Evolutionary conservation across 2,329 filamentous ascomycete species (phyloP).

Genomic region (Epichloe baconii): DNA sequence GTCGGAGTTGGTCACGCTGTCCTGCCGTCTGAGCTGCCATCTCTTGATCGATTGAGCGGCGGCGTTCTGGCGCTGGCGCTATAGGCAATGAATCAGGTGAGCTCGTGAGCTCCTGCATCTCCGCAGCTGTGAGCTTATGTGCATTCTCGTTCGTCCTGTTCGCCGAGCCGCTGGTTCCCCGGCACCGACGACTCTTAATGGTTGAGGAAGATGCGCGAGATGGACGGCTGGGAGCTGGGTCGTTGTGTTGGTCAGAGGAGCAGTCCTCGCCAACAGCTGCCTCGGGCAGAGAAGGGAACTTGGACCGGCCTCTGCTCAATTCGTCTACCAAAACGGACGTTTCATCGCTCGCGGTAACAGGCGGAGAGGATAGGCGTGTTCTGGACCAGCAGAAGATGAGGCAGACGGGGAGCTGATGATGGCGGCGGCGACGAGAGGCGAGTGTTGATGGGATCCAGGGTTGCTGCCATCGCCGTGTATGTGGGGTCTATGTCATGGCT

Average conservation of each 20-base stretch:
- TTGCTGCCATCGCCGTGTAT: constrained; percentile 12
- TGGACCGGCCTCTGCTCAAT: constrained; percentile 4
- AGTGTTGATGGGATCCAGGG: constrained; percentile 12
- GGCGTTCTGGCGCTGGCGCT: constrained; percentile 25
- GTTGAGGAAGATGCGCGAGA: not conserved
- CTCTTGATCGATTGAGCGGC: constrained; percentile 20
- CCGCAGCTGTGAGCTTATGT: constrained; percentile 41
- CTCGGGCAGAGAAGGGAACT: not conserved
- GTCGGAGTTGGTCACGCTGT: constrained; percentile 12
- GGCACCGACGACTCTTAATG: constrained; percentile 8
- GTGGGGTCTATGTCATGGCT: constrained; percentile 1
- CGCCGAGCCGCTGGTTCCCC: constrained; percentile 18
- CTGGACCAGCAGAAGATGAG: not conserved
- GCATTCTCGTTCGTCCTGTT: constrained; percentile 28
- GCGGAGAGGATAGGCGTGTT: constrained; percentile 2
- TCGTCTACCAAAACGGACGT: constrained; percentile 19
- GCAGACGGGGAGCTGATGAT: constrained; percentile 2
- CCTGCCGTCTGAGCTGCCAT: constrained; percentile 15
- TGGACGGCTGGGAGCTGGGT: not conserved
- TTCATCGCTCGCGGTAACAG: constrained; percentile 18
- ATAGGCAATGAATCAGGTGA: constrained; percentile 46
- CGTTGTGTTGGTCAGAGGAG: not conserved
- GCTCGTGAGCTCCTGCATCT: constrained; percentile 44
- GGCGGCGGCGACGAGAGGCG: constrained; percentile 7
- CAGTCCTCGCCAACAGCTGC: not conserved